A percentile compares a stretch with the other conserved stretches of the same genome.
phyloP scores from a whole-genome alignment of 2,329 filamentous ascomycete species.

The Ophiostoma ips region DNA sequence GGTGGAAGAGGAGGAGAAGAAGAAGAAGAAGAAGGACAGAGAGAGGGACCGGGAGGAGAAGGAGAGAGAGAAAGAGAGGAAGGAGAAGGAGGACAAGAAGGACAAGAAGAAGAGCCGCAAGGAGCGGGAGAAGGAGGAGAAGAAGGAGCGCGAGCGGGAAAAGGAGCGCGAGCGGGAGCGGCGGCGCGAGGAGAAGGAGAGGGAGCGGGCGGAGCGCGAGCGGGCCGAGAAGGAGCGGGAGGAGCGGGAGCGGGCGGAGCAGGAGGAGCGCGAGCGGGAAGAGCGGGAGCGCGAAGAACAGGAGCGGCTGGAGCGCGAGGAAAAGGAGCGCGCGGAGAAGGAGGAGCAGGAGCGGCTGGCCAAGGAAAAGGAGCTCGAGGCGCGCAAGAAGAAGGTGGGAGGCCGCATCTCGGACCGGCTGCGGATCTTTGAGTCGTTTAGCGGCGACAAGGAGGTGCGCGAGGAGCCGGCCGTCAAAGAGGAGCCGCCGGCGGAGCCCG shows the following conservation, averaged over 20 bases:
- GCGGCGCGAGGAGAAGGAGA: not conserved
- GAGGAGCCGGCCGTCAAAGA: slow-evolving; percentile 11
- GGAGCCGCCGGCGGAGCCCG: slow-evolving; percentile 1
- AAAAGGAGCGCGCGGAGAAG: not conserved
- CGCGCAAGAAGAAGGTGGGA: slow-evolving; percentile 29
- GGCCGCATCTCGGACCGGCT: slow-evolving; percentile 43
- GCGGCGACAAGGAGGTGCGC: slow-evolving; percentile 7
- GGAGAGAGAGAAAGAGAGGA: not conserved
- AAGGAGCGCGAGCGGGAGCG: not conserved
- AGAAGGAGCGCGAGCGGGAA: not conserved
- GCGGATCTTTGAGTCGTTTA: slow-evolving; percentile 38
- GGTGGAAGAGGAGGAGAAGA: slow-evolving; percentile 6
- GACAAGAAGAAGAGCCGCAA: not conserved
- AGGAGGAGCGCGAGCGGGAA: not conserved
- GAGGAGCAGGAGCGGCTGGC: not conserved
- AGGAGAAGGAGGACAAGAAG: not conserved
- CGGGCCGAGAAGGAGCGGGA: not conserved
- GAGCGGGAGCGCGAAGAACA: not conserved
- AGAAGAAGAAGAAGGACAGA: not conserved
- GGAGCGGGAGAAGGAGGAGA: not conserved
- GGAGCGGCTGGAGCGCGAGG: not conserved
- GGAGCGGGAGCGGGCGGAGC: not conserved
- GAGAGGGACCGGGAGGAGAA: slow-evolving; percentile 4
- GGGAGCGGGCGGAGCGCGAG: not conserved
- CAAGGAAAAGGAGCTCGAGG: not conserved